These are phyloP conservation scores for Akanthomyces uredinophilus DNA, from an alignment of 2,329 filamentous ascomycete genomes.

Conservation along the genomic window DNA sequence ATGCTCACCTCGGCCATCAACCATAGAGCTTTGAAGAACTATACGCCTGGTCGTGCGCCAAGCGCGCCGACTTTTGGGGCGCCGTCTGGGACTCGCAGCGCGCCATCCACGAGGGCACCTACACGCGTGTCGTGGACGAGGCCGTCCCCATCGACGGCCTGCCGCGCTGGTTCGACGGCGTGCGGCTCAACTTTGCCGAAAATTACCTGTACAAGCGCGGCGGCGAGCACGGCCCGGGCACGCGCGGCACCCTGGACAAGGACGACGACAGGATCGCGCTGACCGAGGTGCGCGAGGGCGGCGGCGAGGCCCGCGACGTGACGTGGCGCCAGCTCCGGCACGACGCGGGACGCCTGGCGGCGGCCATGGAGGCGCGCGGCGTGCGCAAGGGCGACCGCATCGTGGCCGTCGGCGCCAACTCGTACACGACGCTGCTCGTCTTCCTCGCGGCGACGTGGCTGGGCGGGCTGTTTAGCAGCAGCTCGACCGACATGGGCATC, in stretches of 20 bases:
- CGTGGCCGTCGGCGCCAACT: constrained; percentile 70
- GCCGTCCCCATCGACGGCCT: constrained; percentile 62
- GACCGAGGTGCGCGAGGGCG: constrained; percentile 68
- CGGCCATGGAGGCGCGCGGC: constrained; percentile 62
- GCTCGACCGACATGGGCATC: constrained; percentile 78
- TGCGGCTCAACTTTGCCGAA: constrained; percentile 72
- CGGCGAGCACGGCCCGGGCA: constrained; percentile 34
- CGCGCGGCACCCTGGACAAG: constrained; percentile 54
- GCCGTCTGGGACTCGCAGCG: constrained; percentile 56
- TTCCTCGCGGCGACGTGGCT: constrained; percentile 66
- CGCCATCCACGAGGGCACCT: constrained; percentile 59
- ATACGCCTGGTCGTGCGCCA: constrained; percentile 61
- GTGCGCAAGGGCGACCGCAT: constrained; percentile 68
- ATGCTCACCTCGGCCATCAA: background rate
- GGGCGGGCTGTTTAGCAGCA: constrained; percentile 70
- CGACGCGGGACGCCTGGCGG: constrained; percentile 53
- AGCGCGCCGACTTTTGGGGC: constrained; percentile 60
- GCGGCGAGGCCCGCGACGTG: constrained; percentile 47
- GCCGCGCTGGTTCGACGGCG: constrained; percentile 72
- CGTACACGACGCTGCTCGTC: constrained; percentile 66
- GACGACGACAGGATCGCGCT: constrained; percentile 66
- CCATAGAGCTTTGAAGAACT: constrained; percentile 62
- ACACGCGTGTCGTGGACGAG: constrained; percentile 62
- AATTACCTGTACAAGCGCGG: constrained; percentile 64
- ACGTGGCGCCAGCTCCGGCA: constrained; percentile 63